Conservation (phyloP, 2,329 filamentous ascomycete genomes). For the Hypoxylon rubiginosum region DNA sequence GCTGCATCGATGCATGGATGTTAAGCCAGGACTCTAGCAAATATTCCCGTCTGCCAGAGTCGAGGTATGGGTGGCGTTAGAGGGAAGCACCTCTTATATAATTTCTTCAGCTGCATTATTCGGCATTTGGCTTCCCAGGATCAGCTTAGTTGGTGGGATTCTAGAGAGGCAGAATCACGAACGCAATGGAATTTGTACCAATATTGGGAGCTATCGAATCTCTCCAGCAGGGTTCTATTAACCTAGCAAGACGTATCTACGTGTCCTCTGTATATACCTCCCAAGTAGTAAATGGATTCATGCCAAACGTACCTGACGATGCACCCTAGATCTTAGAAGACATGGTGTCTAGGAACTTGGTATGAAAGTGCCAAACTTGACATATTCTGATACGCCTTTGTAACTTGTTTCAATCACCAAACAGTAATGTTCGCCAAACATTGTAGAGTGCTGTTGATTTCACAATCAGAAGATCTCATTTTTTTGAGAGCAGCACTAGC, state of each 20-base stretch:
- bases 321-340: background rate
- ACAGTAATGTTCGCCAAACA: background rate
- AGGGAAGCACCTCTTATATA: background rate
- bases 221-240: background rate
- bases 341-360: background rate
- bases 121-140: conserved; percentile 15
- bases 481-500: too few species aligned
- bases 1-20: background rate
- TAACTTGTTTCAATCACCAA: background rate
- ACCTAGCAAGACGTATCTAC: background rate
- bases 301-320: background rate
- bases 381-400: background rate
- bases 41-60: conserved; percentile 9
- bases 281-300: background rate
- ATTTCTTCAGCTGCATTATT: conserved; percentile 23
- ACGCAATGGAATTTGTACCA: background rate
- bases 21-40: background rate
- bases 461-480: too few species aligned
- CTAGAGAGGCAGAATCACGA: conserved; percentile 1
- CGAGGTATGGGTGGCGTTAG: conserved; percentile 10
- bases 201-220: background rate
- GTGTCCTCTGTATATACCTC: background rate
- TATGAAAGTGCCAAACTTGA: background rate
- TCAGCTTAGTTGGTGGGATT: background rate
- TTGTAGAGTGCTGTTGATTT: background rate